Evolutionary conservation across 2,329 filamentous ascomycete genomes (phyloP).

Genomic region (Botrytis pseudocinerea): DNA sequence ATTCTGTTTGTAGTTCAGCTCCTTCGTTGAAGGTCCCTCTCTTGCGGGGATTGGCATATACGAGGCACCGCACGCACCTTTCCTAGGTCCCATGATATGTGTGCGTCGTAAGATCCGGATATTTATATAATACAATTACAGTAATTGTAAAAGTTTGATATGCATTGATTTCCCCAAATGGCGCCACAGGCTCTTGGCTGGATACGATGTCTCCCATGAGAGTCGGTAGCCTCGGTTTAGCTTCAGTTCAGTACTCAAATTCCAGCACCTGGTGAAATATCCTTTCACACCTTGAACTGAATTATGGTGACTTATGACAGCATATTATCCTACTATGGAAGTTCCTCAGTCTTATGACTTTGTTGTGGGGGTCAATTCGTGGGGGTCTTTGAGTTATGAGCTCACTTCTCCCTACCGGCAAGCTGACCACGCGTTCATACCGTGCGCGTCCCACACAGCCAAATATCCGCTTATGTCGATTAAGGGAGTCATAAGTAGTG

Average conservation of each 20-base stretch:
- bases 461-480: background rate
- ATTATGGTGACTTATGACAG: background rate
- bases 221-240: background rate
- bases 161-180: background rate
- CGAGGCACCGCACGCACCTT: background rate
- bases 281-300: background rate
- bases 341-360: background rate
- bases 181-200: background rate
- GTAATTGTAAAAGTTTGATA: background rate
- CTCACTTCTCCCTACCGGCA: background rate
- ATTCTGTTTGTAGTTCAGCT: background rate
- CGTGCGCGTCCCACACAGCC: background rate
- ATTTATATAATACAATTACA: background rate
- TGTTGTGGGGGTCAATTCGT: background rate
- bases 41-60: background rate
- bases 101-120: background rate
- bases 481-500: background rate
- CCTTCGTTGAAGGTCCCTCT: background rate
- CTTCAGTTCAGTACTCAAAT: background rate
- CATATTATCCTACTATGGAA: background rate
- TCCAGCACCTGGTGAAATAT: background rate
- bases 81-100: background rate
- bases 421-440: background rate
- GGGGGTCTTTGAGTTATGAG: background rate
- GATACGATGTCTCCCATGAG: background rate